Evolutionary conservation across 2,329 filamentous ascomycete species (phyloP), one percentile per base, ranked within the genome.

Genomic region (Colletotrichum kahawae): DNA sequence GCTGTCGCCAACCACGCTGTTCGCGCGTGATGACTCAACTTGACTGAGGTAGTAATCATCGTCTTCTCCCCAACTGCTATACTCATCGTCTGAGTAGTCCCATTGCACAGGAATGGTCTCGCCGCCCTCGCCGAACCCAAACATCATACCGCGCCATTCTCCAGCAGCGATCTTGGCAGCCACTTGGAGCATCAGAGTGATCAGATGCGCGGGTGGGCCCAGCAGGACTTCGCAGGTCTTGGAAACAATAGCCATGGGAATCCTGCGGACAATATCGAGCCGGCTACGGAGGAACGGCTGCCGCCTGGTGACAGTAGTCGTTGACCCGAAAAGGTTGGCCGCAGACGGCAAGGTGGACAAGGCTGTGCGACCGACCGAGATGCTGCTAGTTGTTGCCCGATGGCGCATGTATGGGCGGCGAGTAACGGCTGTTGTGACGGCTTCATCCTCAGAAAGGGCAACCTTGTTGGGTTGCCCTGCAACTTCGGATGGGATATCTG

Each of bases 101-200:
- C 91, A 92, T 62, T 90, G 86, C 5, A 92, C 91, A 3, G 89
- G 88, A 31, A 91, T 89, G 73, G 84, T 82, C 79, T 90, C 88
- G 10, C 90, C 90, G 18, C 84, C 81, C 70, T 92, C 90, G 36
- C 87, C 87, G 67, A 87, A 85, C 13, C 90, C 90, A 66, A 89
- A 88, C 67, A 91, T 87, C 78, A 90, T 84, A 76, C 90, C 93
- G 80, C 90, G 86, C 92, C 90, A 92, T 84, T 91, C 88, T 21
- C 90, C 91, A 34, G 88, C 88, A 2, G 92, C 90, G 76, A 98
- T 95, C 76, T 91, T 92, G 0, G 94, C 93, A 1, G 95, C 95
- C 71, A 98, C 95, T 71, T 92, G 92, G 6, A 98, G 89, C 88
- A 98, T 95, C 54, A 98, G 87, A 31, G 91, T 88, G 43, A 98